Evolutionary conservation across 768 basidiomycete species (phyloP), one percentile per base, ranked within the genome.

Genomic region (Crepidotus variabilis): DNA sequence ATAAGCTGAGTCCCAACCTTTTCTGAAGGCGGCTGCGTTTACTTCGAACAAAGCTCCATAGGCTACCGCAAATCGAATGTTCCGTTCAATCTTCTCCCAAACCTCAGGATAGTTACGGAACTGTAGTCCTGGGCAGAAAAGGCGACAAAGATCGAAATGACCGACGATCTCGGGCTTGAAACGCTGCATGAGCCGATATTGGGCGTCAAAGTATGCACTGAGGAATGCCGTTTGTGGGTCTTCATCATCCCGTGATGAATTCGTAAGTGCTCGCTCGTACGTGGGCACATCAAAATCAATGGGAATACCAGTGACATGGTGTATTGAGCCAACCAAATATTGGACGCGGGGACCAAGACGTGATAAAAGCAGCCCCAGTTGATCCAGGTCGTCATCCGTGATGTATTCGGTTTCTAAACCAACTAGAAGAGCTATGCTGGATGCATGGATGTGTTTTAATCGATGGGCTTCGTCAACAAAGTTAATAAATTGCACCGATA

Each of bases 381-480:
- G 68, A 57, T 80, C 75, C 20, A 93, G 75, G 71, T 95, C 93
- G 16, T 71, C 60, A 2, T 69, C 47, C 9, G 90, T 86, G 70
- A 98, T 94, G 69, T 80, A 86, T 65, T 98, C 97, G 6, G 95
- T 97, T 71, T 99, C 96, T 39, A 96, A 75, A 9, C 97, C 96
- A 57, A 97, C 85, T 50, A 97, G 76, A 35, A 99, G 78, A 14
- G 77, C 75, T 64, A 98, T 92, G 52, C 77, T 69, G n/a, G 74
- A 65, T 2, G 82, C 77, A 65, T 95, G 91, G 2, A 67, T 57
- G 5, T 57, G 55, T 63, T 89, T 89, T 39, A 97, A 81, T 6
- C 86, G 84, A 63, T 88, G 84, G 1, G 95, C 95, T 73, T 94
- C 90, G 18, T 69, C 67, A 16, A 98, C 69, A 70, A 94, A 98